Evolutionary conservation across 2,329 filamentous ascomycete species (phyloP), one percentile per base, ranked within the genome.

Genomic region (Xylariaceae sp.): DNA sequence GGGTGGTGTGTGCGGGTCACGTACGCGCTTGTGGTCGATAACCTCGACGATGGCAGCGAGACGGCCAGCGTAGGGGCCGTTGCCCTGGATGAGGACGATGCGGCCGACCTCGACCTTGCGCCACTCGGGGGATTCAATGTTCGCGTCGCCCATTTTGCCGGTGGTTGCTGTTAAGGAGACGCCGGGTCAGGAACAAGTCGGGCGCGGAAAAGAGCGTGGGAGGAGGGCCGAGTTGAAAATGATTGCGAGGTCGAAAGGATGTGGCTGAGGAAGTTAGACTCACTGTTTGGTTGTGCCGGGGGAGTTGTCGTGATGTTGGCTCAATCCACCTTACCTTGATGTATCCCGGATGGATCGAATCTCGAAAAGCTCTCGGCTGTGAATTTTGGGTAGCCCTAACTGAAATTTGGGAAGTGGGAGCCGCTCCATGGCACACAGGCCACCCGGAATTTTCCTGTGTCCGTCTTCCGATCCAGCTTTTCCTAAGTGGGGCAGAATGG

Each of bases 21-120:
- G 65, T 94, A 98, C 92, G 72, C 92, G 88, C 80, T 94, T 95
- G 83, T 98, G 90, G 74, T 98, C 92, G 73, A 98, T 92, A 70
- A 98, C 96, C 81, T 98, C 90, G 70, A 94, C 88, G 61, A 98
- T 90, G 59, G 81, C 74, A 59, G 89, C 93, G 58, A 96, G 79
- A 65, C 85, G 85, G 72, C 89, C 89, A 55, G 74, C 72, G 73
- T 71, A 84, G 57, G 81, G 80, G 61, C 88, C 83, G 63, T 77
- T 71, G 59, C 67, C 68, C 68, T 86, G 83, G 73, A 96, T 81
- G 67, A 94, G 80, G 65, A 94, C 83, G 62, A 98, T 80, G 65
- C 92, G 88, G 80, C 92, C 92, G 68, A 95, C 86, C 82, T 98
- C 89, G 67, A 98, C 89, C 70, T 88, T 77, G 76, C 89, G 89